Base-by-base conservation (phyloP, 2,329 filamentous ascomycete genomes). In the Fusarium fujikuroi region DNA sequence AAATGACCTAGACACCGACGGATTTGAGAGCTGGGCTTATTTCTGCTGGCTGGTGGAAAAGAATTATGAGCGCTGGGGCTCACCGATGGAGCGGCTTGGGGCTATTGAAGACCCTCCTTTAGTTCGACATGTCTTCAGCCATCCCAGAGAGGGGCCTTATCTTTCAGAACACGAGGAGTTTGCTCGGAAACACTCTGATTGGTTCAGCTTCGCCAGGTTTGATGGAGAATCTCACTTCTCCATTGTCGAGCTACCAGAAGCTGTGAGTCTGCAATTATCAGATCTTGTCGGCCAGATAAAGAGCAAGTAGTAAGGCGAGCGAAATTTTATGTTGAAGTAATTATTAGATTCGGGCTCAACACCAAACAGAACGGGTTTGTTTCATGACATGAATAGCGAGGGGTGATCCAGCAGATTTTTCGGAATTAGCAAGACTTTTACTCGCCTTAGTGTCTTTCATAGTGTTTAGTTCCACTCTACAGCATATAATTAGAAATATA, bases 301-400 rank as follows among this genome's bases (percentile, higher is more conserved):
- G 7, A 50, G 28, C 3, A 30, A 16, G 3, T 2, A 49, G 6
- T 2, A 6, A 16, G 23, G 18, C 18, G 8, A 15, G 23, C 18
- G 5, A 46, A 5, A 4, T 1, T 7, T 9, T 2, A 9, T 0
- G 9, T 28, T 9, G 18, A 9, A 18, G 7, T 25, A 14, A 19
- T 19, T 14, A 14, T 9, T 28, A 7, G 2, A 21, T 19, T 19
- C 43, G 0, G 5, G 23, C 7, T 46, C 5, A 16, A 23, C 6
- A 16, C 0, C 3, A 15, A 2, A 23, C 11, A 16, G 9, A 42
- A n/a, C 11, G 9, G 14, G 25, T 6, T 25, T 6, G 25, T 5
- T 25, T 25, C 25, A 25, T 25, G 6, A 25, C 2, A 25, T 6
- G 5, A 25, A 25, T 25, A 25, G 25, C 25, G 7, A 25, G 5